Evolutionary conservation across 2,329 filamentous ascomycete genomes (phyloP), one percentile per base, ranked within the genome.

Genomic region (Harringtonia aguacate): DNA sequence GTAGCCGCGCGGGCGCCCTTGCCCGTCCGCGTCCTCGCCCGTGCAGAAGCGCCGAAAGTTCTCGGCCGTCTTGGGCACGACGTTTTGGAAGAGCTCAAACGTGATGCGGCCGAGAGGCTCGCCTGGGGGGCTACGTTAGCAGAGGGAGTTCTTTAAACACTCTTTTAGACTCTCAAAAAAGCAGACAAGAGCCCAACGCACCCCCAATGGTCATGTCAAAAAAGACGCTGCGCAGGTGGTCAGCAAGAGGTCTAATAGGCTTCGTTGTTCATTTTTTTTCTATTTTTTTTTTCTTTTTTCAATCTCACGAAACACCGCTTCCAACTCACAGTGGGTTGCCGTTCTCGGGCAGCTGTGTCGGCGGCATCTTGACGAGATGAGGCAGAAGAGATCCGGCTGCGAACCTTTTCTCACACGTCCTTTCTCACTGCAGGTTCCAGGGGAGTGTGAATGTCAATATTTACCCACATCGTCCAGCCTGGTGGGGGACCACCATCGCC

Each of bases 31-130:
- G 52, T 76, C 81, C 69, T 97, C 90, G 55, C 92, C 92, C 0
- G 90, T 97, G 67, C 89, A 95, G 67, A 95, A 95, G 59, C 94
- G 87, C 38, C 89, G 85, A 62, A 98, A 97, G 69, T 97, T 97
- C 64, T 97, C 92, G 27, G 88, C 86, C 9, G 92, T 97, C 56
- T 81, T 82, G 50, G 89, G 88, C 0, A 87, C 84, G 20, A 84
- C 72, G 64, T 94, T 76, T 48, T 81, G 79, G 70, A 92, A 95
- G 49, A 98, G 78, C 65, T 95, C 86, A 62, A 95, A 88, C 52
- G 85, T 89, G 57, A 95, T 79, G 46, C 88, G 81, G 50, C 89
- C 89, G 15, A 95, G 75, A 3, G 86, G 81, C 58, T 94, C 86
- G 48, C 88, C 88, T 92, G 24, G 3, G 20, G 20, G 5, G 21